Base-by-base conservation (phyloP, 306 rosid genomes). In the Prunus mongolica region DNA sequence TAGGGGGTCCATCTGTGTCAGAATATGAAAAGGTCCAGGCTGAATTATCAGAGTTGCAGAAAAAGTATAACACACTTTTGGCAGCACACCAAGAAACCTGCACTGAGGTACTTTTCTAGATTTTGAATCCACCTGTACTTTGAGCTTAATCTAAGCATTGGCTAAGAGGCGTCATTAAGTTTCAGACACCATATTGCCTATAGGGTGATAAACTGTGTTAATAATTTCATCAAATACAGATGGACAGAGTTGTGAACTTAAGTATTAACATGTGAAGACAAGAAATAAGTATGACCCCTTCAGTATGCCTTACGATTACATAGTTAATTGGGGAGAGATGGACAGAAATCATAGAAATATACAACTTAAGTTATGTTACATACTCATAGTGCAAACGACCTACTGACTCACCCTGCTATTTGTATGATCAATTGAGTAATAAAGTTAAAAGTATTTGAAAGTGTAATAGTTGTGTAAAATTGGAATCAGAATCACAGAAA, bases 21-120 rank as follows among this genome's bases (percentile, higher is more conserved):
- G 97, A 90, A 9, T 83, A 86, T 75, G 96, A 92, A 79, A 92
- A 89, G 69, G 77, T 92, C 65, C 95, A 89, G 79, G 90, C 95
- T 46, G 91, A 94, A 83, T 56, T 89, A 74, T 89, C 89, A 41
- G 96, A 92, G 81, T 87, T 94, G 71, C 96, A 88, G 83, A 79
- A 69, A 34, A 92, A 83, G 87, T 86, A 87, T 34, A 84, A 71
- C 66, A 87, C 89, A 25, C 97, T 94, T 73, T 78, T 83, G 28
- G 64, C 81, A 19, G 78, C 90, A 30, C 91, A 92, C 85, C 93
- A 89, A 68, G 88, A 82, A 49, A 89, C 88, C 56, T 87, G 92
- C 89, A 83, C 85, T 84, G 93, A 94, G 97, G 98, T 94, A 19
- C 22, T 50, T 38, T 30, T 27, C 58, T 54, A 41, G 50, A 41